A percentile compares a stretch with the other conserved stretches of the same genome.
Conservation (phyloP, 2,329 filamentous ascomycete species). For the Epichloe gansuensis region DNA sequence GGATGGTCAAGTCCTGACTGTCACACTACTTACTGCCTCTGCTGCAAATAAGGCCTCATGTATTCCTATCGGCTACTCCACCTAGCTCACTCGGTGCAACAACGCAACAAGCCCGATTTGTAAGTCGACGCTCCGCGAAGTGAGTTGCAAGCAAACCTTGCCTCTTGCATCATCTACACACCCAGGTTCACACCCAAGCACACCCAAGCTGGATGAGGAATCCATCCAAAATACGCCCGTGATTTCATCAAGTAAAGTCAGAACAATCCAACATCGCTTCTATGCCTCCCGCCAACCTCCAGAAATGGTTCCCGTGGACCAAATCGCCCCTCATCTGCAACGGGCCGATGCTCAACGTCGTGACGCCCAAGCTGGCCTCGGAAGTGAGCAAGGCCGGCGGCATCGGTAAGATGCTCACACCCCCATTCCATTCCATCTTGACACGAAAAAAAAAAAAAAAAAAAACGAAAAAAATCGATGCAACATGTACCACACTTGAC, state of each 20-base stretch:
- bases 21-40: background rate
- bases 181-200: background rate
- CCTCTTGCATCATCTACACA: background rate
- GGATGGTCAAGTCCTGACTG: background rate
- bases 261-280: background rate
- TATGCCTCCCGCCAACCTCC: slow-evolving; percentile 16
- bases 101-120: background rate
- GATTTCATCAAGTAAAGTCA: too few species aligned
- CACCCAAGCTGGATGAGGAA: too few species aligned
- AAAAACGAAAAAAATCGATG: background rate
- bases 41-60: background rate
- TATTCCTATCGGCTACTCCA: background rate
- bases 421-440: background rate
- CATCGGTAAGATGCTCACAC: slow-evolving; percentile 17
- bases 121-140: background rate
- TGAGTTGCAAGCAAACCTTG: background rate
- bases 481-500: background rate
- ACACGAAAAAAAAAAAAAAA: background rate
- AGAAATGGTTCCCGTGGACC: slow-evolving; percentile 19
- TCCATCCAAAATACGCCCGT: too few species aligned
- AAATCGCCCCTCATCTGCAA: slow-evolving; percentile 21
- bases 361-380: slow-evolving; percentile 21
- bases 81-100: background rate
- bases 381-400: slow-evolving; percentile 28
- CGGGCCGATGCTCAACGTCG: slow-evolving; percentile 25